A percentile compares a stretch with the other conserved stretches of the same genome.
phyloP scores from a whole-genome alignment of 2,329 filamentous ascomycete species.

The Hypoxylon sp. region DNA sequence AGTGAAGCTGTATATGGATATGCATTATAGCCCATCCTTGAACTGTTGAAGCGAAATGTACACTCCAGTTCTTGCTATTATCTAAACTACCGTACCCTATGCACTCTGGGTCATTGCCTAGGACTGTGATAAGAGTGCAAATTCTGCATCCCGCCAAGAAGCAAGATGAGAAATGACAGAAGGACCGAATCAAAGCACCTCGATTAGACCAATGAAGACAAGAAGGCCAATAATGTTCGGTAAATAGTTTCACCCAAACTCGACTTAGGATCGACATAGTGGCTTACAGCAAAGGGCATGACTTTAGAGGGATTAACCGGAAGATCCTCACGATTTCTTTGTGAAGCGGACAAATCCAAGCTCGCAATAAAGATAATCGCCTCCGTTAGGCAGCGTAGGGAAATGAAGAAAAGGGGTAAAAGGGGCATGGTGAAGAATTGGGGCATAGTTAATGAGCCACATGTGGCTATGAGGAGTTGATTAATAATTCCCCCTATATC shows the following conservation, averaged over 20 bases:
- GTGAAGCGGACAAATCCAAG: background rate
- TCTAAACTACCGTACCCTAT: background rate
- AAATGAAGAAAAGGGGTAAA: background rate
- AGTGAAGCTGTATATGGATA: background rate
- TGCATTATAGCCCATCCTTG: background rate
- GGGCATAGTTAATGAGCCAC: background rate
- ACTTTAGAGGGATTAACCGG: background rate
- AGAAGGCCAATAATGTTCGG: background rate
- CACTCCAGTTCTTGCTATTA: background rate
- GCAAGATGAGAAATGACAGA: background rate
- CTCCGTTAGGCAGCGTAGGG: background rate
- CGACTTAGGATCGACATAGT: background rate
- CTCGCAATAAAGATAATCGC: background rate
- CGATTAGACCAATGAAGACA: background rate
- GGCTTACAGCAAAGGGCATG: background rate
- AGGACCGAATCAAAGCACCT: background rate
- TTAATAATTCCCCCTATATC: conserved; percentile 21
- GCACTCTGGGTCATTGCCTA: background rate
- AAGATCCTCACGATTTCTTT: background rate
- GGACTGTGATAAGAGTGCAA: background rate
- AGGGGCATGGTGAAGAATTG: background rate
- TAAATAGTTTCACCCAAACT: background rate
- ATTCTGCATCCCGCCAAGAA: background rate
- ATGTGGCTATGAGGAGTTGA: conserved; percentile 10
- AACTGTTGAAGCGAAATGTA: background rate